Conservation (phyloP, 345 rosid species). For the Citrus cavaleriei region DNA sequence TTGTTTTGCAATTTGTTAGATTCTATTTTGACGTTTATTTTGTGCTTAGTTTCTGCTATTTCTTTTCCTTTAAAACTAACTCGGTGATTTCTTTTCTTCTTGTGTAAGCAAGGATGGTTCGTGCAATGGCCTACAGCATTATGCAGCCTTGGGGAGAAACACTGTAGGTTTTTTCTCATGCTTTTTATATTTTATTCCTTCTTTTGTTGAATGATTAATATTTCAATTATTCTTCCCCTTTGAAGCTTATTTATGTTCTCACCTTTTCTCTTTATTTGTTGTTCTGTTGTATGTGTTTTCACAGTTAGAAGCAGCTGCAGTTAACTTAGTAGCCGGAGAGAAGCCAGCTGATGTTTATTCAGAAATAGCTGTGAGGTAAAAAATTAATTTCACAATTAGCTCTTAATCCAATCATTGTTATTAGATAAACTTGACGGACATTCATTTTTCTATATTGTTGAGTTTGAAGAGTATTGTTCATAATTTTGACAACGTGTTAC, state of each 20-base stretch:
- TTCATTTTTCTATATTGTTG: neutral
- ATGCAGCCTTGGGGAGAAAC: conserved; percentile 97
- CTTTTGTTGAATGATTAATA: neutral
- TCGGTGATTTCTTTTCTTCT: neutral
- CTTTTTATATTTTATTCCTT: neutral
- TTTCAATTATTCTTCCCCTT: neutral
- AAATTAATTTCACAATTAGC: neutral
- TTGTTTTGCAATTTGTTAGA: neutral
- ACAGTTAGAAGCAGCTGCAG: conserved; percentile 95
- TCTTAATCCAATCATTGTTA: neutral
- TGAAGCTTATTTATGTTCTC: conserved; percentile 7
- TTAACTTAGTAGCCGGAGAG: conserved; percentile 76
- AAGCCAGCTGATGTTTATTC: conserved; percentile 96
- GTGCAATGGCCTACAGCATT: conserved; percentile 97
- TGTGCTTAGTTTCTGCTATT: neutral
- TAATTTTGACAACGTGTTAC: neutral
- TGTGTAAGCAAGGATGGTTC: conserved; percentile 75
- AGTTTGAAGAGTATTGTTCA: neutral
- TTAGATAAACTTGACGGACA: neutral
- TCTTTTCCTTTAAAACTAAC: neutral
- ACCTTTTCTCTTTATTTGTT: conserved; percentile 16
- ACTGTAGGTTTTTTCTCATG: conserved; percentile 50
- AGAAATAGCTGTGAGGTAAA: conserved; percentile 88
- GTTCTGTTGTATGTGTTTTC: conserved; percentile 6
- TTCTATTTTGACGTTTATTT: neutral